Conservation (phyloP, 2,329 filamentous ascomycete genomes). For the Penicillium sp. region DNA sequence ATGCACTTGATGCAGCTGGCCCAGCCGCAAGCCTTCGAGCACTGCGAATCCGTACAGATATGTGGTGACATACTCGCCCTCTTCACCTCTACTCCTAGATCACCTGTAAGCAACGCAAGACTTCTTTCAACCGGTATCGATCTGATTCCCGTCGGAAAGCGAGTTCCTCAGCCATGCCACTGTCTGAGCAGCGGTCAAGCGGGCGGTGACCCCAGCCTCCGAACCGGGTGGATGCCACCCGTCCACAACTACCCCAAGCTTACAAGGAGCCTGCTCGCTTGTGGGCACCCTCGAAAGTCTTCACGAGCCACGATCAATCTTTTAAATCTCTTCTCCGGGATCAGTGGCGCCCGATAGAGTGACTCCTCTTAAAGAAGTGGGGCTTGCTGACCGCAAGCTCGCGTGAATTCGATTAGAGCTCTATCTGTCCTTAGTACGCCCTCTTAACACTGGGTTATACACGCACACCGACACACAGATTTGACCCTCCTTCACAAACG, state of each 20-base stretch:
- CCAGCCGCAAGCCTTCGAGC: not conserved
- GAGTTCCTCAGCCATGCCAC: not conserved
- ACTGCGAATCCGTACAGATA: not conserved
- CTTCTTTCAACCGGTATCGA: no score
- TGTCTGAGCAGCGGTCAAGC: constrained; percentile 11
- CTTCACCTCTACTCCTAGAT: no score
- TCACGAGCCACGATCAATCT: not conserved
- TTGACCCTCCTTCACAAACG: no score
- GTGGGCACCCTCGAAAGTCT: not conserved
- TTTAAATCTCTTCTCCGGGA: not conserved
- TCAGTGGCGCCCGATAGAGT: no score
- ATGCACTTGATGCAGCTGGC: not conserved
- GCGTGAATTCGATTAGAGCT: no score
- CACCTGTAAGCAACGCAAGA: not conserved
- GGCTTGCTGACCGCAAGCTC: no score
- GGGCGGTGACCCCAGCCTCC: constrained; percentile 19
- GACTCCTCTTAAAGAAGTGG: no score
- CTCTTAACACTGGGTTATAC: no score
- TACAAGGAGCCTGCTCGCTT: not conserved
- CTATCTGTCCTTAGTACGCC: no score
- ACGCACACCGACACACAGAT: no score
- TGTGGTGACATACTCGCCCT: no score
- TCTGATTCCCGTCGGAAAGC: not conserved
- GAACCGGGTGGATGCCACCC: constrained; percentile 18
- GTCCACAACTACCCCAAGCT: constrained; percentile 13